A percentile compares a stretch with the other conserved stretches of the same genome.
These are phyloP conservation scores for Boechera divaricarpa DNA, from an alignment of 345 rosid species.

Conservation along the genomic window DNA sequence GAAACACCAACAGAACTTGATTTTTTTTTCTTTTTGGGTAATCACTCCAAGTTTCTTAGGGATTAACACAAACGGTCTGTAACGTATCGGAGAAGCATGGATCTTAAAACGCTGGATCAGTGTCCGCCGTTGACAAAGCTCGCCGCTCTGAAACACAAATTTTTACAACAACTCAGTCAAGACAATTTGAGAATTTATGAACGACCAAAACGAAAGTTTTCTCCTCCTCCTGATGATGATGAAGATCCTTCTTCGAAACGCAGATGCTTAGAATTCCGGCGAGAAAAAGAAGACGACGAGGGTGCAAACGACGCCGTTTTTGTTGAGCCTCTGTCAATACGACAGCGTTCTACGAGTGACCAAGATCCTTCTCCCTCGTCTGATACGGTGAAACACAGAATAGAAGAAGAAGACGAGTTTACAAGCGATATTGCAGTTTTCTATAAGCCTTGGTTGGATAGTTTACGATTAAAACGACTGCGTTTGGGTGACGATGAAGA, in stretches of 20 bases:
- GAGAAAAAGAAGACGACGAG: background rate
- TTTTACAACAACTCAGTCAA: background rate
- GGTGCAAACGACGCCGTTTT: background rate
- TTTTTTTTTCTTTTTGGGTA: too few species aligned
- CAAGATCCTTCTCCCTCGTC: background rate
- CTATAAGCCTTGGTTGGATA: conserved; percentile 42
- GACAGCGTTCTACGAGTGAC: background rate
- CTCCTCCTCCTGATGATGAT: background rate
- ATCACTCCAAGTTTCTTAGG: background rate
- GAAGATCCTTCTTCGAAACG: background rate
- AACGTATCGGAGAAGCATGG: background rate
- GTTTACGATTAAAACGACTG: background rate
- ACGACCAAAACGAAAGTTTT: background rate
- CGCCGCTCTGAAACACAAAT: background rate
- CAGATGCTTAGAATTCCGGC: background rate
- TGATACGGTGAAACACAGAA: background rate
- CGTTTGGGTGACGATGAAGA: conserved; percentile 33
- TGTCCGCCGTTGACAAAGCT: background rate
- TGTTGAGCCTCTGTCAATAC: conserved; percentile 28
- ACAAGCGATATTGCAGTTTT: conserved; percentile 10
- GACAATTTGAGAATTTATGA: background rate
- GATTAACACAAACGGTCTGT: background rate
- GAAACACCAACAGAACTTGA: background rate
- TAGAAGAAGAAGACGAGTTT: background rate
- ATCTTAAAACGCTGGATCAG: background rate